Conservation (phyloP, 1,284 basidiomycete species). For the Ganoderma sinense region DNA sequence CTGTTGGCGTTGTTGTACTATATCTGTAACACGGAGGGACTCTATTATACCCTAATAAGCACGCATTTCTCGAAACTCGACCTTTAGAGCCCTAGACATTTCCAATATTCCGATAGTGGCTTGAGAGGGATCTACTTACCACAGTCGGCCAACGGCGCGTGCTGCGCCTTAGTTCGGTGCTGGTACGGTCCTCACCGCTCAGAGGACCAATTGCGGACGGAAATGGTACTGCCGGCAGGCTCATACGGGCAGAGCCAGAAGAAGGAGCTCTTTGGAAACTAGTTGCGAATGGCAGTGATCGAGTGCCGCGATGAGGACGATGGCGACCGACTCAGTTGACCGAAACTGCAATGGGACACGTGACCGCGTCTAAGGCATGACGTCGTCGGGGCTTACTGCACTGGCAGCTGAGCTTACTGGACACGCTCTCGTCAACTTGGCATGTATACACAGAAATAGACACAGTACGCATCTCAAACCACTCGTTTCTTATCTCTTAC, state of each 20-base stretch:
- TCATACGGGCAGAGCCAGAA: too few species aligned
- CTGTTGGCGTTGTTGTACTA: conserved; percentile 10
- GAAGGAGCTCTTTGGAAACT: too few species aligned
- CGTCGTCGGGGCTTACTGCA: not conserved
- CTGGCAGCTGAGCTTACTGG: not conserved
- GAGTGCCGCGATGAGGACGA: too few species aligned
- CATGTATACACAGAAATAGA: not conserved
- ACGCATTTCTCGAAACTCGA: not conserved
- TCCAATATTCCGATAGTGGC: too few species aligned
- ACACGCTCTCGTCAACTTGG: not conserved
- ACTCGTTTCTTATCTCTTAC: not conserved
- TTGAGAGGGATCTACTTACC: not conserved
- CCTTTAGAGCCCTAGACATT: too few species aligned
- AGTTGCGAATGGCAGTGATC: too few species aligned
- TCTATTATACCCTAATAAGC: not conserved
- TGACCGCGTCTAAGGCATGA: conserved; percentile 2
- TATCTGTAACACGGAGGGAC: not conserved
- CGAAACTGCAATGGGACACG: not conserved
- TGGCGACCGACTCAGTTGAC: too few species aligned
- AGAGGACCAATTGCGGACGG: too few species aligned
- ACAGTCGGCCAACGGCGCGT: not conserved
- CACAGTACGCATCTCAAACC: not conserved
- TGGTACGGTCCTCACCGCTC: too few species aligned
- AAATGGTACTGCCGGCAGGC: too few species aligned
- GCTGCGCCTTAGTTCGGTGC: too few species aligned